Base-by-base conservation (phyloP, 257 asterid species). In the Nicotiana paniculata region DNA sequence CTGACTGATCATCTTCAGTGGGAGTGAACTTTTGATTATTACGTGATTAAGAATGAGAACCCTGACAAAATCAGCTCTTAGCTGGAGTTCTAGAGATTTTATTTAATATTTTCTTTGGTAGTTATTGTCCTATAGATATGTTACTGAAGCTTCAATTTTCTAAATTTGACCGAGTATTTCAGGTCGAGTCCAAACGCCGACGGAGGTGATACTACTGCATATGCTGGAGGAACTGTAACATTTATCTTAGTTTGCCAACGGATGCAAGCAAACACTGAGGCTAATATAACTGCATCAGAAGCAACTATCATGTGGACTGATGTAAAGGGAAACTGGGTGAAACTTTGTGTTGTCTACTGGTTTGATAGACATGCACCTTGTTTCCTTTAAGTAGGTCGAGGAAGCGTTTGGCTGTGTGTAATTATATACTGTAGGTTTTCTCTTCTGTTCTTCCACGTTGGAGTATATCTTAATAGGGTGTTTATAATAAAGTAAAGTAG, bases 161-260 rank as follows among this genome's bases (percentile, higher is more conserved):
- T 28, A 51, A 75, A 15, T 51, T 75, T 75, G 63, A 75, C 63
- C 4, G 80, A 51, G 75, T 55, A 63, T 84, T 88, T 82, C 92
- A 94, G 98, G 97, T 93, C 85, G 93, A 90, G 58, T 86, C 93
- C 77, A 94, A 94, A 86, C 91, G 97, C 72, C 93, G 98, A 13
- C 87, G 98, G 85, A 90, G 93, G 90, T 90, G 89, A 90, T 63
- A 16, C 10, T 37, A 8, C 79, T n/a, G 69, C 35, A 10, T 51
- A 28, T n/a, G 76, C 28, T 30, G 74, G 81, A 51, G 81, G 77
- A 74, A 46, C 61, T 59, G 46, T 68, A 79, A 83, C 79, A 67
- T 82, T 57, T 58, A 21, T 77, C 72, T 54, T 21, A 57, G 4
- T 59, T 43, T 61, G 63, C 75, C 51, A 28, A 64, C 63, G 82